Conservation (phyloP, 2,329 filamentous ascomycete genomes). For the Verticillium nubilum region DNA sequence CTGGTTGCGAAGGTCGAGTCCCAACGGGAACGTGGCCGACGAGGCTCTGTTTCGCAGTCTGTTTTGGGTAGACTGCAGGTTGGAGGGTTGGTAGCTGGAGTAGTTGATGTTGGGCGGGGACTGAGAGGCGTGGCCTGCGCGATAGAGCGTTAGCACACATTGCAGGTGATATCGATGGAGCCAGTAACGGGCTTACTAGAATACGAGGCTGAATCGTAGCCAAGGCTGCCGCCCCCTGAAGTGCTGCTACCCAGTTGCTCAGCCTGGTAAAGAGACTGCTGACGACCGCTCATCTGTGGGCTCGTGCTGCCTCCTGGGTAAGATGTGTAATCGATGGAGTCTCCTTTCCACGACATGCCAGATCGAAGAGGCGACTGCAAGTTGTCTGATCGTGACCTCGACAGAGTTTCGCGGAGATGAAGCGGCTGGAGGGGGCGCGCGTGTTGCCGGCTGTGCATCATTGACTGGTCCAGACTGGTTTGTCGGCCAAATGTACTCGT, state of each 20-base stretch:
- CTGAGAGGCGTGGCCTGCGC: constrained; percentile 39
- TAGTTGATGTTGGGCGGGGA: constrained; percentile 47
- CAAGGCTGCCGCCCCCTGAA: constrained; percentile 28
- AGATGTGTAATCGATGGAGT: constrained; percentile 50
- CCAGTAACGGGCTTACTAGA: constrained; percentile 34
- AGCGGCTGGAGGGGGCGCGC: constrained; percentile 52
- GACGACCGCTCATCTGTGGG: constrained; percentile 39
- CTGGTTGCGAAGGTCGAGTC: constrained; percentile 39
- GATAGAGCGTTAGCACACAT: constrained; percentile 4
- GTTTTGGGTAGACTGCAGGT: constrained; percentile 34
- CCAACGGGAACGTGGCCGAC: constrained; percentile 39
- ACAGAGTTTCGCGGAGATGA: constrained; percentile 52
- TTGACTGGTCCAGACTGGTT: constrained; percentile 33
- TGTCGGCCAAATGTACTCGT: constrained; percentile 49
- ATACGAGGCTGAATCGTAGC: constrained; percentile 47
- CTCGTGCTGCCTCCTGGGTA: constrained; percentile 42
- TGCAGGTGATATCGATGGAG: not conserved
- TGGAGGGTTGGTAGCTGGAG: constrained; percentile 33
- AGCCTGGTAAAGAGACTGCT: constrained; percentile 44
- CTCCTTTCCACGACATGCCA: constrained; percentile 59
- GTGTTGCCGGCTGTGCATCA: constrained; percentile 37
- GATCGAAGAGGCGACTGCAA: constrained; percentile 54
- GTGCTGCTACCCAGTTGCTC: constrained; percentile 38
- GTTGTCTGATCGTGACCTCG: constrained; percentile 50
- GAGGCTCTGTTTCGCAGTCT: constrained; percentile 45